These are phyloP conservation scores for Trichoderma guizhouense DNA, from an alignment of 2,329 filamentous ascomycete genomes.

Conservation along the genomic window DNA sequence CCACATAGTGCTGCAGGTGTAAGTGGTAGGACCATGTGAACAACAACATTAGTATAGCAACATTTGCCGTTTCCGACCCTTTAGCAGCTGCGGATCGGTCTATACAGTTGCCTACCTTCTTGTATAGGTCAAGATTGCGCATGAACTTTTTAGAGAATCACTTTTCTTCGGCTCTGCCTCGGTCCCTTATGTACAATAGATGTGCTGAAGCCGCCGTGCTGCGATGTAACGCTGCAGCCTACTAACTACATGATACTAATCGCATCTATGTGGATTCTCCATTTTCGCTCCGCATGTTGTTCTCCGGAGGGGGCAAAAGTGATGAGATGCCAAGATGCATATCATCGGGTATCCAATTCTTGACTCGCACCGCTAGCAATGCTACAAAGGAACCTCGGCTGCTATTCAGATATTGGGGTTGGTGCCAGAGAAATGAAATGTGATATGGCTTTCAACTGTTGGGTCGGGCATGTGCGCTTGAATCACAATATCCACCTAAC, in stretches of 20 bases:
- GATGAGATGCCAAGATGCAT: not conserved
- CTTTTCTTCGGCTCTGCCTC: conserved; percentile 9
- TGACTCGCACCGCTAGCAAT: not conserved
- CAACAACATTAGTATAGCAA: not conserved
- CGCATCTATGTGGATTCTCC: not conserved
- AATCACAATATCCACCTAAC: not conserved
- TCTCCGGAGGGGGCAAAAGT: not conserved
- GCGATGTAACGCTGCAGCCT: conserved; percentile 8
- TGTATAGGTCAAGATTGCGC: conserved; percentile 2
- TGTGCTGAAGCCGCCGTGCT: not conserved
- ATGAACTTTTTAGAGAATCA: not conserved
- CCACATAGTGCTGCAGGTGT: not conserved
- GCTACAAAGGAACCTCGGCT: not conserved
- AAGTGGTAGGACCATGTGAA: not conserved
- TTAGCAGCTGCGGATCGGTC: not conserved
- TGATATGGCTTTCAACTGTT: not conserved
- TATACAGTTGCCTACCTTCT: not conserved
- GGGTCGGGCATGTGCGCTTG: not conserved
- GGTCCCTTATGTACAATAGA: not conserved
- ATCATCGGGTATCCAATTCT: not conserved
- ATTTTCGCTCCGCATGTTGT: not conserved
- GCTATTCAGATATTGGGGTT: not conserved
- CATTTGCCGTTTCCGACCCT: not conserved
- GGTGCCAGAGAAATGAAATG: not conserved
- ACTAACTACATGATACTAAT: not conserved